Evolutionary conservation across 306 rosid species (phyloP), one percentile per base, ranked within the genome.

Genomic region (Prunus mume): DNA sequence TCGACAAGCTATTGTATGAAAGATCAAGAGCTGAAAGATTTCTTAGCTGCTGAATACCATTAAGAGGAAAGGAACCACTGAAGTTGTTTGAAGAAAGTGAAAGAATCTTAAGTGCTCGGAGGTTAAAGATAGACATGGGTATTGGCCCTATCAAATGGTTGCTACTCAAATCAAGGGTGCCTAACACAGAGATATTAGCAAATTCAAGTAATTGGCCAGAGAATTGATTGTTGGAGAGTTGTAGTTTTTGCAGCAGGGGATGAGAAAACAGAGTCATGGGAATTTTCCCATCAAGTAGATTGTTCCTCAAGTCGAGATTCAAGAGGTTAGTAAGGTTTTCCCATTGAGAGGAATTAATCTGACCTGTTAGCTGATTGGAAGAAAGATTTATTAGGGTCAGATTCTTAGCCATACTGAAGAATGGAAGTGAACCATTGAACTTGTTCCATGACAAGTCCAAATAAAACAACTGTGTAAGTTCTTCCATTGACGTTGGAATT

Each of bases 91-190:
- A 78, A 15, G 91, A 56, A 5, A 89, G 72, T 15, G 14, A 12
- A 51, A 88, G 88, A 30, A 20, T 9, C 0, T 1, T 57, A 0
- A 88, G 89, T 4, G 15, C 51, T 0, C 0, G 25, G 15, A 93
- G 75, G 3, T 69, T 2, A 24, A 78, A 82, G 49, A 86, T 20
- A 3, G 74, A 77, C 28, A 0, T 0, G 0, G 88, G 91, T 74
- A 91, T 63, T 0, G 76, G 61, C 15, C 98, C 95, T 51, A 79
- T 79, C 58, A 90, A 69, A 2, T 57, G 54, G 64, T 93, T 93
- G 79, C 76, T 75, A 4, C 83, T 74, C 74, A 93, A 78, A 74
- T 86, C 91, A 3, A 90, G 88, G 24, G 69, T 82, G n/a, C 85
- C 62, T 63, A 89, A 63, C 2, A 9, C 47, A 56, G 78, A 57